Conservation (phyloP, 2,329 filamentous ascomycete genomes). For the Bertia moriformis region DNA sequence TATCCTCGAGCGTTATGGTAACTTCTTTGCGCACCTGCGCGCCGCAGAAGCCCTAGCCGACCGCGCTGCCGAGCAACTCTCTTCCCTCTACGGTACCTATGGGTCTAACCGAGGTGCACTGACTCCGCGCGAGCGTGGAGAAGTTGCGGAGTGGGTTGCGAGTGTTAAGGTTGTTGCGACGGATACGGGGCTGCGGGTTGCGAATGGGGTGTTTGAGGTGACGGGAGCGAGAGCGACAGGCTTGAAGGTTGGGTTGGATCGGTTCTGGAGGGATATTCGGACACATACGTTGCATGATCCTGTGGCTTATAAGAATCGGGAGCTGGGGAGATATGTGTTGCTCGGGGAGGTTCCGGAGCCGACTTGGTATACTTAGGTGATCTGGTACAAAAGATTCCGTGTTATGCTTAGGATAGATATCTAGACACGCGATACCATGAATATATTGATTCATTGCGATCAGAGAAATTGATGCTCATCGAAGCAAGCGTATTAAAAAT, state of each 20-base stretch:
- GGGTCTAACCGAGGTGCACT: constrained; percentile 23
- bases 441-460: too few species aligned
- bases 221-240: constrained; percentile 43
- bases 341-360: constrained; percentile 39
- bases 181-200: constrained; percentile 41
- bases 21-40: constrained; percentile 44
- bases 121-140: constrained; percentile 36
- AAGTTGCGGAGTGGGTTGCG: constrained; percentile 47
- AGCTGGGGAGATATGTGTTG: constrained; percentile 41
- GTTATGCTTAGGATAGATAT: too few species aligned
- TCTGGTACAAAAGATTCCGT: too few species aligned
- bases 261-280: constrained; percentile 53
- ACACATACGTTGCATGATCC: constrained; percentile 55
- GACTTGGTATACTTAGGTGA: constrained; percentile 45
- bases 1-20: constrained; percentile 49
- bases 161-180: constrained; percentile 49
- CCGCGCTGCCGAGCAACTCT: constrained; percentile 31
- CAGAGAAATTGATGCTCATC: too few species aligned
- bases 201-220: constrained; percentile 48
- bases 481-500: too few species aligned
- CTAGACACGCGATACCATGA: too few species aligned
- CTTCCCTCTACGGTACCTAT: constrained; percentile 28
- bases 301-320: constrained; percentile 51
- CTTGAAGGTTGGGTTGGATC: constrained; percentile 42
- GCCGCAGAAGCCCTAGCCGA: constrained; percentile 45